Base-by-base conservation (phyloP, 2,329 filamentous ascomycete species). In the Diaporthe batatas region DNA sequence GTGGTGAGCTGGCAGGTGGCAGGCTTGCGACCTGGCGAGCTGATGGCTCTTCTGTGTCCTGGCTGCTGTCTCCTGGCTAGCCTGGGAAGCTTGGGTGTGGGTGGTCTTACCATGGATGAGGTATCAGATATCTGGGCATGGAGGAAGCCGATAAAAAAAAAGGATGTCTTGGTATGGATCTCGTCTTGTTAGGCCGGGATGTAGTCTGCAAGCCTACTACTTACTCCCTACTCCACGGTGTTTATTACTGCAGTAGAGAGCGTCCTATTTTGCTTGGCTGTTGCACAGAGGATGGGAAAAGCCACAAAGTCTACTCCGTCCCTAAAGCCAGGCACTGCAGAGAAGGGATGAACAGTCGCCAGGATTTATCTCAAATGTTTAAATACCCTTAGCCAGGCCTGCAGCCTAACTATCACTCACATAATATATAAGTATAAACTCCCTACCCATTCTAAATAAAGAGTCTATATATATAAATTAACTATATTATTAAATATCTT, bases 291-390 rank as follows among this genome's bases (percentile, higher is more conserved):
- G 39, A 49, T 49, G 44, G 44, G 16, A 65, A 51, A 65, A 65
- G 29, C 42, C 51, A n/a, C n/a, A n/a, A n/a, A n/a, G n/a, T n/a
- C n/a, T n/a, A n/a, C n/a, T n/a, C n/a, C n/a, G n/a, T n/a, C n/a
- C n/a, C n/a, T n/a, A n/a, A 67, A 42, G 44, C 59, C 47, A 67
- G 47, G 47, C 29, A 67, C 62, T 67, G 57, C 54, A 67, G 62
- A 67, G 62, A 67, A 67, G 62, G 62, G 62, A 67, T 67, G 62
- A 67, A 67, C 62, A 67, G 62, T 21, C 29, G 62, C 62, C 62
- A 25, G 62, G 62, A 39, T 67, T 21, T n/a, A 23, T 49, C 18
- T 23, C 23, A 49, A 49, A 49, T n/a, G 8, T 49, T 49, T n/a
- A 49, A 18, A 49, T 49, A 49, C 8, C 47, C 18, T 10, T 12